These are phyloP conservation scores for Crucibulum laeve DNA, from an alignment of 768 basidiomycete species.

Conservation along the genomic window DNA sequence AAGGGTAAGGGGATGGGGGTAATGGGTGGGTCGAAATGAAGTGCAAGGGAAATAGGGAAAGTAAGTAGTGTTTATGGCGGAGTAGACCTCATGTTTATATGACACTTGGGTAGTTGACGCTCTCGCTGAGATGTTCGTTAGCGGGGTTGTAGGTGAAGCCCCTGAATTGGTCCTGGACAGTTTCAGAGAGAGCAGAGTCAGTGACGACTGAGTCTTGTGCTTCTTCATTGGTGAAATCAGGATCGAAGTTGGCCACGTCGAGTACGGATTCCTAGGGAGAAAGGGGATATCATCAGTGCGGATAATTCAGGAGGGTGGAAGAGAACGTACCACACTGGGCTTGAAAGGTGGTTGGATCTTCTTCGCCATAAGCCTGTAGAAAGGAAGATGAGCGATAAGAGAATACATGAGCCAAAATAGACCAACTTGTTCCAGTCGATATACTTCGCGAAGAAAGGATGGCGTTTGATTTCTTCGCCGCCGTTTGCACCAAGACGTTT, in stretches of 20 bases:
- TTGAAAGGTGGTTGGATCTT: slow-evolving; percentile 98
- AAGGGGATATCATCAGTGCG: not conserved
- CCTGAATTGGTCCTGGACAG: slow-evolving; percentile 93
- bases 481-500: slow-evolving; percentile 88
- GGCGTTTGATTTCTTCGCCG: slow-evolving; percentile 93
- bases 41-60: too few relatives aligned
- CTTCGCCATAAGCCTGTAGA: slow-evolving; percentile 83
- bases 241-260: slow-evolving; percentile 95
- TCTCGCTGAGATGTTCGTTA: slow-evolving; percentile 82
- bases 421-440: slow-evolving; percentile 83
- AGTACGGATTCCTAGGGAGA: slow-evolving; percentile 74
- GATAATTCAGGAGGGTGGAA: not conserved
- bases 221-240: slow-evolving; percentile 95
- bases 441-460: slow-evolving; percentile 92
- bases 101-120: slow-evolving; percentile 60
- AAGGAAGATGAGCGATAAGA: slow-evolving; percentile 2
- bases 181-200: slow-evolving; percentile 88
- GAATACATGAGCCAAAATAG: not conserved
- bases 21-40: too few relatives aligned
- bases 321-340: slow-evolving; percentile 80
- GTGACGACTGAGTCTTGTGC: slow-evolving; percentile 95
- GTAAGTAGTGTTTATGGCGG: too few relatives aligned
- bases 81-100: slow-evolving; percentile 28
- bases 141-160: slow-evolving; percentile 88
- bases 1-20: too few relatives aligned